Percentiles rank a stretch among this genome's conserved stretches.
These are phyloP conservation scores for Pythium rishiriense DNA, from an alignment of 352 stramenopile genomes.

Conservation along the genomic window DNA sequence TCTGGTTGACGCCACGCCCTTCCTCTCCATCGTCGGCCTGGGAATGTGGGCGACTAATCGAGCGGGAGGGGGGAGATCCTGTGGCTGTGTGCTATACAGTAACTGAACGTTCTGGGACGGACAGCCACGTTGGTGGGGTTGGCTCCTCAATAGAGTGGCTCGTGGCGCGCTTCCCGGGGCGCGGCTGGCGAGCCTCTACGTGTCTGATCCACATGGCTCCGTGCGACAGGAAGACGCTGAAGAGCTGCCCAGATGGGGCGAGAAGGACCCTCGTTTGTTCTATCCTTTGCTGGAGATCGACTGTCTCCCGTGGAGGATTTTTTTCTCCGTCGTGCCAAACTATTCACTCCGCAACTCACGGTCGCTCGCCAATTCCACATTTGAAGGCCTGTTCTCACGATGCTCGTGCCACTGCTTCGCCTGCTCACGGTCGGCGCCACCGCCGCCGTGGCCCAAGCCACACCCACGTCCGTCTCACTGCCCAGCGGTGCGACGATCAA, in stretches of 20 bases:
- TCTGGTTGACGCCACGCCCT: no score
- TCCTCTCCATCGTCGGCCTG: no score
- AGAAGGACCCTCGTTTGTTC: background rate
- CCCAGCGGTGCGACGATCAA: conserved; percentile 3
- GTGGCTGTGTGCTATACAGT: no score
- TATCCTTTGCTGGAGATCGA: background rate
- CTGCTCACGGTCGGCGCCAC: background rate
- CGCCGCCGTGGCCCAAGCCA: background rate
- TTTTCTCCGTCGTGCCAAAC: no score
- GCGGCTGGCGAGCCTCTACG: background rate
- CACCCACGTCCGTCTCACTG: conserved; percentile 1
- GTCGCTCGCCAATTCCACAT: background rate
- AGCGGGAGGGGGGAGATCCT: no score
- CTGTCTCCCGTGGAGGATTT: no score
- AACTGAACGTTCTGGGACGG: no score
- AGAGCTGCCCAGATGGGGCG: background rate
- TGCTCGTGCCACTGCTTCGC: background rate
- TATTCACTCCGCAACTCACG: background rate
- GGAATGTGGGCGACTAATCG: no score
- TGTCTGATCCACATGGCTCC: background rate
- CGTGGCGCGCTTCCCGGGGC: background rate
- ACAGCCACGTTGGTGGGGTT: no score
- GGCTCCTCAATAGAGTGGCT: no score
- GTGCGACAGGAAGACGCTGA: background rate
- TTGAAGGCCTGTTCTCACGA: no score